Percentiles rank a stretch among this genome's conserved stretches.
Evolutionary conservation across 192 early-diverging fungal species (phyloP).

Genomic region (Helicostylum pulchrum): DNA sequence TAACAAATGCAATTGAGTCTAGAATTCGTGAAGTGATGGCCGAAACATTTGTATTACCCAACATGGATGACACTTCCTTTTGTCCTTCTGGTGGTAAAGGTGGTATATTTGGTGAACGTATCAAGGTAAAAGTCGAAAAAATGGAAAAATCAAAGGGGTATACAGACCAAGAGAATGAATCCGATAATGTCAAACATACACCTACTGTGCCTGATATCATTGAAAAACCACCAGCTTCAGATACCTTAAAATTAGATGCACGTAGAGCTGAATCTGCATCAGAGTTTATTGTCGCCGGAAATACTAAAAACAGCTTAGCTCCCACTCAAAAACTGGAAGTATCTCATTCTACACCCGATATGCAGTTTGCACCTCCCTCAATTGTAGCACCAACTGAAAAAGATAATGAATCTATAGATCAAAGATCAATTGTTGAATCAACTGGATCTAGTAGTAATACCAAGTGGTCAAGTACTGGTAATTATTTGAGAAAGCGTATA

Average conservation of each 20-base stretch:
- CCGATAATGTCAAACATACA: not conserved
- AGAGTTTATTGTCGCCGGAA: not conserved
- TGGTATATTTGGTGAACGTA: conserved; percentile 45
- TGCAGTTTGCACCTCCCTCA: not conserved
- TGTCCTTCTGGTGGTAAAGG: conserved; percentile 59
- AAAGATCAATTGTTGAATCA: not conserved
- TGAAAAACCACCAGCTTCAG: not conserved
- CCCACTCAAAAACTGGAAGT: not conserved
- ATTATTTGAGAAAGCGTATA: not conserved
- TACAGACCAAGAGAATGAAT: not conserved
- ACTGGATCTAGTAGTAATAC: not conserved
- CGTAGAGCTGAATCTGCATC: conserved; percentile 12
- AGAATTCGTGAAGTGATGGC: conserved; percentile 80
- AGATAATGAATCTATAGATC: not conserved
- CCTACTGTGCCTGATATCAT: not conserved
- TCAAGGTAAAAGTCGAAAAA: not conserved
- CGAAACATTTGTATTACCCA: conserved; percentile 79
- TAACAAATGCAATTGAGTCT: conserved; percentile 80
- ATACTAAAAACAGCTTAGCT: not conserved
- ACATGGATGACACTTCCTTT: conserved; percentile 88
- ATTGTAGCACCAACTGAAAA: not conserved
- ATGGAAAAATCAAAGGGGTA: not conserved
- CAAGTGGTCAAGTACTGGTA: not conserved
- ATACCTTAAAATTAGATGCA: conserved; percentile 13
- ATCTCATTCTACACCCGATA: not conserved